Base-by-base conservation (phyloP, 805 yeast genomes). In the Clavispora phyllophila region DNA sequence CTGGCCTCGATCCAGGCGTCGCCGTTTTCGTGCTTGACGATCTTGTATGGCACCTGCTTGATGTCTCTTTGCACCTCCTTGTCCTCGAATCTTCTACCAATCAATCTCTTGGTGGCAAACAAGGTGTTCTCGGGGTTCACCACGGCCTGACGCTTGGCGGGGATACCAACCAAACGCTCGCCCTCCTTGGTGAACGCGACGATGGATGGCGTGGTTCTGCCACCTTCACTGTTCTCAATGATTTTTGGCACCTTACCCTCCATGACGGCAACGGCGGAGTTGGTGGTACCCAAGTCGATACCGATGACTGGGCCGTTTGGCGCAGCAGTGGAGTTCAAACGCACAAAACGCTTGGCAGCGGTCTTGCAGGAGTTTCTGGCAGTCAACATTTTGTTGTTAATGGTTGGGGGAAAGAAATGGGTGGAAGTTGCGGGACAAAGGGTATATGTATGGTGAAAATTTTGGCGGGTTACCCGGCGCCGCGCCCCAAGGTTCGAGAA, bases 1-100 rank as follows among this genome's bases (percentile, higher is more conserved):
- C 88, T 79, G 49, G 95, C 89, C 74, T 87, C 88, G 44, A 89
- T 81, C 96, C 96, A 89, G 45, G 96, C 96, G 63, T 90, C 97
- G 54, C 96, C 96, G 65, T 90, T 90, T 51, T 75, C 66, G 78
- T 88, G 95, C 75, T 87, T 83, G 58, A 86, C 84, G 53, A 89
- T 87, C 73, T 84, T 81, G 82, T 87, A 89, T 42, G 97, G 96
- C 42, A 89, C 91, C 69, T 84, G 83, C 57, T 76, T 75, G 60
- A 87, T 74, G 67, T 90, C 96, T 70, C 85, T 82, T 72, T 88
- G 96, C 49, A 90, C 96, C 72, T 89, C 97, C 43, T 68, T 60
- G 67, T 90, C 96, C 63, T 81, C 85, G 66, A 81, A 89, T 66
- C 96, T 84, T 61, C 97, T 82, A 59, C 97, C 97, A 60, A 89